phyloP scores from a whole-genome alignment of 371 early-diverging fungal species.

The Conidiobolus incongruus region DNA sequence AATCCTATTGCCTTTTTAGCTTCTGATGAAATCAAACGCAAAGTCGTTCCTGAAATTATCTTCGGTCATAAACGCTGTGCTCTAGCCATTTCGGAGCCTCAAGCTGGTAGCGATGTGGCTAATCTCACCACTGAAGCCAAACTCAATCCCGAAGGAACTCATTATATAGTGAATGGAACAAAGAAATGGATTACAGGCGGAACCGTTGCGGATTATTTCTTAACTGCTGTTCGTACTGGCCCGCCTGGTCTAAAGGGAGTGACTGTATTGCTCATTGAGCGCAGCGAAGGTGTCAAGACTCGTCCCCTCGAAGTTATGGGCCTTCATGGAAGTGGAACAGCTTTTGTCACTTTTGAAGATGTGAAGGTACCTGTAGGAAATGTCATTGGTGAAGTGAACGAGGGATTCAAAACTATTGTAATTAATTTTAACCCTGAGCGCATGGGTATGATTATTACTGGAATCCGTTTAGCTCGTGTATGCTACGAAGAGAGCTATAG shows the following conservation, averaged over 20 bases:
- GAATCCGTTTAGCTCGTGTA: slow-evolving; percentile 65
- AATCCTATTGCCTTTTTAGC: slow-evolving; percentile 61
- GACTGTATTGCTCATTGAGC: slow-evolving; percentile 49
- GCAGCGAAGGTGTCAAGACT: slow-evolving; percentile 54
- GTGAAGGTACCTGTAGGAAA: slow-evolving; percentile 65
- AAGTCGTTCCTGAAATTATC: slow-evolving; percentile 41
- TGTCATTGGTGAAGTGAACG: slow-evolving; percentile 64
- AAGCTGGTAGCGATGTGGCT: slow-evolving; percentile 59
- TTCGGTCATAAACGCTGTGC: slow-evolving; percentile 55
- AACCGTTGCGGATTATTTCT: slow-evolving; percentile 50
- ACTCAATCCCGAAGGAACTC: slow-evolving; percentile 40
- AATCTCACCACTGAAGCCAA: slow-evolving; percentile 43
- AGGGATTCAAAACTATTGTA: slow-evolving; percentile 64
- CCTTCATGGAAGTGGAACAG: slow-evolving; percentile 63
- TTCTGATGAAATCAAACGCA: slow-evolving; percentile 32
- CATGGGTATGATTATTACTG: slow-evolving; percentile 56
- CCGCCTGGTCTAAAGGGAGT: slow-evolving; percentile 63
- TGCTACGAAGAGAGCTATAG: slow-evolving; percentile 68
- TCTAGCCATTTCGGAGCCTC: slow-evolving; percentile 41
- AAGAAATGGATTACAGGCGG: slow-evolving; percentile 82
- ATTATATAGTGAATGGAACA: slow-evolving; percentile 59
- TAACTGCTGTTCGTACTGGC: slow-evolving; percentile 41
- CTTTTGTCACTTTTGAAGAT: slow-evolving; percentile 54
- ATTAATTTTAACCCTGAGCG: slow-evolving; percentile 59
- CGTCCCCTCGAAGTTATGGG: too few species aligned